phyloP scores from a whole-genome alignment of 2,329 filamentous ascomycete species.

The Epichloe amarillans region DNA sequence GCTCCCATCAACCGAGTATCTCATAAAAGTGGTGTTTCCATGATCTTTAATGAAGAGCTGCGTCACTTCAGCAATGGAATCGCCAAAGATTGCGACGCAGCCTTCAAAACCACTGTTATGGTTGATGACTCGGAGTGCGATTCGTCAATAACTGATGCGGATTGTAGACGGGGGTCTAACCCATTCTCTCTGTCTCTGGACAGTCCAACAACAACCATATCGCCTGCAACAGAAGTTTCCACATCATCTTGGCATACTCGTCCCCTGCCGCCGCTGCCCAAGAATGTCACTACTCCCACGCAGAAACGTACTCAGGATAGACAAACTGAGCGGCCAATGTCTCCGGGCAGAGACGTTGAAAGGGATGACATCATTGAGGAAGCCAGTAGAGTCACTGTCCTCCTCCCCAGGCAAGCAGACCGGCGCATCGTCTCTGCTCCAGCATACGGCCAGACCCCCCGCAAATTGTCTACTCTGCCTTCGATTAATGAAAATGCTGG shows the following conservation, averaged over 20 bases:
- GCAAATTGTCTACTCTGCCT: slow-evolving; percentile 27
- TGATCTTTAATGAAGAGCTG: slow-evolving; percentile 55
- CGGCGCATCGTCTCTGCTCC: slow-evolving; percentile 39
- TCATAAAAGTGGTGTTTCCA: slow-evolving; percentile 15
- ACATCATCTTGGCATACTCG: slow-evolving; percentile 31
- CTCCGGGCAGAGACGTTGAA: slow-evolving; percentile 13
- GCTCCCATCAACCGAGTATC: slow-evolving; percentile 6
- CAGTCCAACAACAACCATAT: slow-evolving; percentile 14
- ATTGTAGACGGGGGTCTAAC: slow-evolving; percentile 23
- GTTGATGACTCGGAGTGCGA: slow-evolving; percentile 22
- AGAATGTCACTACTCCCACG: slow-evolving; percentile 12
- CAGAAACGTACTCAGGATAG: slow-evolving; percentile 10
- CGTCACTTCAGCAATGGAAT: slow-evolving; percentile 74
- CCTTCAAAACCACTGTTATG: slow-evolving; percentile 59
- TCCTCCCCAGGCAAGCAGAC: slow-evolving; percentile 23
- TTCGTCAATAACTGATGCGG: slow-evolving; percentile 19
- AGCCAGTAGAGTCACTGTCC: slow-evolving; percentile 16
- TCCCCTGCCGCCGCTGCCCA: slow-evolving; percentile 37
- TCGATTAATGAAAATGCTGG: slow-evolving; percentile 33
- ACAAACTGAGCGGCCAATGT: slow-evolving; percentile 12
- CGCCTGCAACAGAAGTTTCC: slow-evolving; percentile 17
- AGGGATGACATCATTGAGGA: slow-evolving; percentile 11
- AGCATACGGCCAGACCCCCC: slow-evolving; percentile 27
- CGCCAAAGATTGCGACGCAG: slow-evolving; percentile 81
- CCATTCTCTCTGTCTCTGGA: slow-evolving; percentile 30